Percentiles rank a stretch among this genome's conserved stretches.
Evolutionary conservation across 345 rosid genomes (phyloP).

Genomic region (Populus deltoides): DNA sequence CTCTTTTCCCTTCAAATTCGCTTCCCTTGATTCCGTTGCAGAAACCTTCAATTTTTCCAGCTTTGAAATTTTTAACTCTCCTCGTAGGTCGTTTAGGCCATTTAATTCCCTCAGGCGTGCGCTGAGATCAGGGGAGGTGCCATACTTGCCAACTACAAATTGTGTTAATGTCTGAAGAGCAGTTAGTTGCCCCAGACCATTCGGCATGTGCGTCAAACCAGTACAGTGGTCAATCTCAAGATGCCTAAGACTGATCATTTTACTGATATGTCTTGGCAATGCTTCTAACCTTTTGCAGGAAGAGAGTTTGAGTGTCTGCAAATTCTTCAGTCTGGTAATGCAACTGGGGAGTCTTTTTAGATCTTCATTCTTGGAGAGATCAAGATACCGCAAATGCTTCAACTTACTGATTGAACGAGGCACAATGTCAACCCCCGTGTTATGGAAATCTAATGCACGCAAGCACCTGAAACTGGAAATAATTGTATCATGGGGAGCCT

Average conservation of each 20-base stretch:
- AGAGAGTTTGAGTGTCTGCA: background rate
- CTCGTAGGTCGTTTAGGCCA: constrained; percentile 14
- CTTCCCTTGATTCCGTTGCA: constrained; percentile 1
- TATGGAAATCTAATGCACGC: constrained; percentile 8
- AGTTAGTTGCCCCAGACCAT: constrained; percentile 20
- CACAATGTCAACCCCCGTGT: background rate
- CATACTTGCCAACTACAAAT: background rate
- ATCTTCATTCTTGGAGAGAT: fast-evolving
- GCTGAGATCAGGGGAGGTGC: no score
- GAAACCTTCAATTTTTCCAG: background rate
- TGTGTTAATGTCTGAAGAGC: constrained; percentile 16
- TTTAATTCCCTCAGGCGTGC: constrained; percentile 12
- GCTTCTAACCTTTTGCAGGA: background rate
- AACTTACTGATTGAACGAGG: constrained; percentile 15
- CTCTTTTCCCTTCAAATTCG: constrained; percentile 16
- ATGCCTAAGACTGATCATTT: constrained; percentile 7
- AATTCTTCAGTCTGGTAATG: constrained; percentile 8
- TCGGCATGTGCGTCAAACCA: constrained; percentile 18
- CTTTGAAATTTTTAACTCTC: constrained; percentile 1
- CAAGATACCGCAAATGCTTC: constrained; percentile 25
- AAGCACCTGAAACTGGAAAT: constrained; percentile 8
- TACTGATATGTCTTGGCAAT: constrained; percentile 11
- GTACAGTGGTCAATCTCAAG: background rate
- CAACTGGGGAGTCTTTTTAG: constrained; percentile 16
- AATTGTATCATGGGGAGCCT: background rate